Evolutionary conservation across 805 yeast genomes (phyloP), one percentile per base, ranked within the genome.

Genomic region (Ogataea populi-albae): DNA sequence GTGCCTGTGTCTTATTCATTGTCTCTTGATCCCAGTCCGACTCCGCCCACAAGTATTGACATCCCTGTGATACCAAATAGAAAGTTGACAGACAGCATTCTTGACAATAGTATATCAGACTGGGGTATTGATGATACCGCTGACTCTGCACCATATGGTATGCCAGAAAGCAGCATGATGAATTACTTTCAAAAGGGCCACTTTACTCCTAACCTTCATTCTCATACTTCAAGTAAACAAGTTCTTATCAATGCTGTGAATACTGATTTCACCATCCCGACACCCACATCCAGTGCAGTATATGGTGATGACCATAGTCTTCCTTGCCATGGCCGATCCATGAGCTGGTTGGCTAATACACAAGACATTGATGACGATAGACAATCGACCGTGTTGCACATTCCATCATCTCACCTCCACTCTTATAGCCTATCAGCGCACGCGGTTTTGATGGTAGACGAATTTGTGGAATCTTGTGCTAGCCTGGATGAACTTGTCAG

Each of bases 111-210:
- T 12, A 30, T 47, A 15, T 39, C 47, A 5, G 54, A 49, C 33
- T 49, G 54, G 54, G 54, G 54, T 10, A 38, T 49, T n/a, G 54
- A 49, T 16, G 54, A 49, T 24, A 34, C 20, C 23, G 28, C 35
- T n/a, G 30, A 21, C 19, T 27, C 30, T 9, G 7, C 17, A 12
- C 21, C 17, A 10, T 10, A 15, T 14, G 9, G 30, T 17, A 15
- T 27, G 9, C 30, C 12, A 19, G 17, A 27, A 27, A 15, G 16
- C 16, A 27, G 8, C 30, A 19, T 27, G 8, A 10, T 27, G n/a
- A 27, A 27, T 17, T 9, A 17, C 15, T 6, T 12, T 14, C 30
- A 27, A 10, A 12, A 15, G 10, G 15, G 21, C 14, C 18, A 27
- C 18, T 17, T 10, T 14, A 15, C 17, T 17, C 30, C 30, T 15